phyloP scores from a whole-genome alignment of 495 filamentous ascomycete species.

The Pyronema domesticum region DNA sequence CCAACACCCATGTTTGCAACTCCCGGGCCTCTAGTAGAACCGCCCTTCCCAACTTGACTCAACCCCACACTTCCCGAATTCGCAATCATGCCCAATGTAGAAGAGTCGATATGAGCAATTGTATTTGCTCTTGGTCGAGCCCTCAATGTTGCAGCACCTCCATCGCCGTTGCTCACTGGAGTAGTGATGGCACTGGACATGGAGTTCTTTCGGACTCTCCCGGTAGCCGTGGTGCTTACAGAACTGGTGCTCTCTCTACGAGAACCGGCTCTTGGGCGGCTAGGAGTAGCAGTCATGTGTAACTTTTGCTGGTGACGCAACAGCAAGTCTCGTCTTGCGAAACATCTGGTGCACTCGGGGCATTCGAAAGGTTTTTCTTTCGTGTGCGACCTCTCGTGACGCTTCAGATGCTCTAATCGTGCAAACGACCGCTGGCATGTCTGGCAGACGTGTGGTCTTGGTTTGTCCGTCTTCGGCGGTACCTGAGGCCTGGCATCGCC shows the following conservation, averaged over 20 bases:
- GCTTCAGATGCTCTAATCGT: slow-evolving; percentile 88
- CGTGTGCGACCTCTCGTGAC: slow-evolving; percentile 94
- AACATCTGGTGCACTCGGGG: slow-evolving; percentile 86
- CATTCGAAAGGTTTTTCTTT: slow-evolving; percentile 99
- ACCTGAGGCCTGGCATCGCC: not conserved
- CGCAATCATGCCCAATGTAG: slow-evolving; percentile 52
- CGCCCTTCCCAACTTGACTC: not conserved
- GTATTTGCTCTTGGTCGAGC: slow-evolving; percentile 88
- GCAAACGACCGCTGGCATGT: slow-evolving; percentile 91
- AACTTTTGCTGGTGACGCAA: slow-evolving; percentile 97
- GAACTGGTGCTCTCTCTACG: slow-evolving; percentile 64
- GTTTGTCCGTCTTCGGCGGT: slow-evolving; percentile 82
- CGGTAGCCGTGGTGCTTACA: slow-evolving; percentile 35
- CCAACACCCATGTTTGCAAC: slow-evolving; percentile 33
- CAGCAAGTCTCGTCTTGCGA: slow-evolving; percentile 81
- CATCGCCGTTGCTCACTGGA: slow-evolving; percentile 30
- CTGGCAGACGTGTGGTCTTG: slow-evolving; percentile 80
- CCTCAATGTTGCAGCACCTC: slow-evolving; percentile 33
- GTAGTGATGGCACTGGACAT: slow-evolving; percentile 42
- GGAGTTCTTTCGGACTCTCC: slow-evolving; percentile 81
- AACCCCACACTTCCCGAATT: slow-evolving; percentile 3
- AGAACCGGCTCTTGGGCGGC: slow-evolving; percentile 62
- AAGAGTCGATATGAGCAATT: slow-evolving; percentile 79
- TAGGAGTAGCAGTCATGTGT: slow-evolving; percentile 86
- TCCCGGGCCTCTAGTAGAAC: not conserved